phyloP scores from a whole-genome alignment of 495 filamentous ascomycete genomes.

The Apodospora peruviana region DNA sequence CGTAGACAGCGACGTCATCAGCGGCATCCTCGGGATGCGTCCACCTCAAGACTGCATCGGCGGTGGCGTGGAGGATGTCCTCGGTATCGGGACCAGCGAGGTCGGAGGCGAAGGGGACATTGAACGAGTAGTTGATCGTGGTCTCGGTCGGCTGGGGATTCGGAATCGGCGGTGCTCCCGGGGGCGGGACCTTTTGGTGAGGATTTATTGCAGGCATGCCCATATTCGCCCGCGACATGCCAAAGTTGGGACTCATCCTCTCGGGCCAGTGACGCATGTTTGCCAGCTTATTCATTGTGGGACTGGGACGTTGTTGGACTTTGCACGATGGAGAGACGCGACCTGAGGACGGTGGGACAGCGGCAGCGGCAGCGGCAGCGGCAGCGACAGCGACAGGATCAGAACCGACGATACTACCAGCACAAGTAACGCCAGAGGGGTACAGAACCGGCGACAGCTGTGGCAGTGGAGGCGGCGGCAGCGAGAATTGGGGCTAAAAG shows the following conservation, averaged over 20 bases:
- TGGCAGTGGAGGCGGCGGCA: conserved; percentile 5
- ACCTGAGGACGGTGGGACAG: neutral
- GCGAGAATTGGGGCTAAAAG: conserved; percentile 25
- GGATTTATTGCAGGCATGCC: conserved; percentile 63
- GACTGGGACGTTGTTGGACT: neutral
- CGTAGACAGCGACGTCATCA: conserved; percentile 74
- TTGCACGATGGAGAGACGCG: neutral
- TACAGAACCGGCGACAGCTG: neutral
- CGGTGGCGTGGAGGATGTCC: conserved; percentile 84
- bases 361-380: neutral
- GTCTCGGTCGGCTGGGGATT: conserved; percentile 60
- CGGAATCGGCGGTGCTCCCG: conserved; percentile 59
- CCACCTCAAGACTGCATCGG: conserved; percentile 79
- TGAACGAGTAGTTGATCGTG: conserved; percentile 75
- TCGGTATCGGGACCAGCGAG: conserved; percentile 85
- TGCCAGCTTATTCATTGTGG: conserved; percentile 85
- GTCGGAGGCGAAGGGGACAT: conserved; percentile 88
- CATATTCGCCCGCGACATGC: conserved; percentile 68
- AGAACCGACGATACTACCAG: neutral
- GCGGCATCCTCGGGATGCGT: conserved; percentile 81
- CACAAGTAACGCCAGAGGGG: neutral
- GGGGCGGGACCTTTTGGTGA: conserved; percentile 59
- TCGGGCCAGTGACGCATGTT: conserved; percentile 95
- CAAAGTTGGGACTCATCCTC: conserved; percentile 78
- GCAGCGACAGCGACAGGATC: neutral